Percentiles rank a stretch among this genome's conserved stretches.
These are phyloP conservation scores for Daldinia sp. DNA, from an alignment of 2,329 filamentous ascomycete genomes.

Conservation along the genomic window DNA sequence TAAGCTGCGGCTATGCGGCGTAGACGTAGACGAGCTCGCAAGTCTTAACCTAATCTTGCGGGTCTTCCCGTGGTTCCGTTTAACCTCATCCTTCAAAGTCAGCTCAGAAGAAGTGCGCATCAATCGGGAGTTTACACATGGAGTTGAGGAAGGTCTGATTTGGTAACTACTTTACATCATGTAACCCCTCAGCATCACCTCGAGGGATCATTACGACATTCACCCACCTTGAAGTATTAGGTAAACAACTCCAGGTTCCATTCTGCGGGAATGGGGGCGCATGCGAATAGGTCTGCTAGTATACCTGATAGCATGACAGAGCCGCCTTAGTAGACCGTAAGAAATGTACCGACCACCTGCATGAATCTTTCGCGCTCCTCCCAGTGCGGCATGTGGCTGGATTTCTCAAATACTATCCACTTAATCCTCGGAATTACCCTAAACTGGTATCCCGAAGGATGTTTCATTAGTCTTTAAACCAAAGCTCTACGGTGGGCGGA, in stretches of 20 bases:
- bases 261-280: not conserved
- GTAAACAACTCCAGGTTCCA: not conserved
- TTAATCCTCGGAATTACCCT: constrained; percentile 36
- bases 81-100: not conserved
- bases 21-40: constrained; percentile 4
- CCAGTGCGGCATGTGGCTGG: constrained; percentile 40
- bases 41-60: constrained; percentile 3
- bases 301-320: not conserved
- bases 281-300: not conserved
- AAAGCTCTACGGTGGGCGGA: not conserved
- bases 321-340: constrained; percentile 16
- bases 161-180: not conserved
- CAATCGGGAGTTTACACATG: not conserved
- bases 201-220: not conserved
- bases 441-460: constrained; percentile 32
- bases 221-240: not conserved
- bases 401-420: constrained; percentile 40
- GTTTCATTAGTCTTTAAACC: not conserved
- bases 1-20: not conserved
- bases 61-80: not conserved
- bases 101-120: not conserved
- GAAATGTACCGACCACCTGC: constrained; percentile 30
- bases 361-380: constrained; percentile 41
- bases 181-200: not conserved
- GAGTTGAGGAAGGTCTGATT: not conserved